These are phyloP conservation scores for Geotrichum reessii DNA, from an alignment of 1,139 yeast species.

Conservation along the genomic window DNA sequence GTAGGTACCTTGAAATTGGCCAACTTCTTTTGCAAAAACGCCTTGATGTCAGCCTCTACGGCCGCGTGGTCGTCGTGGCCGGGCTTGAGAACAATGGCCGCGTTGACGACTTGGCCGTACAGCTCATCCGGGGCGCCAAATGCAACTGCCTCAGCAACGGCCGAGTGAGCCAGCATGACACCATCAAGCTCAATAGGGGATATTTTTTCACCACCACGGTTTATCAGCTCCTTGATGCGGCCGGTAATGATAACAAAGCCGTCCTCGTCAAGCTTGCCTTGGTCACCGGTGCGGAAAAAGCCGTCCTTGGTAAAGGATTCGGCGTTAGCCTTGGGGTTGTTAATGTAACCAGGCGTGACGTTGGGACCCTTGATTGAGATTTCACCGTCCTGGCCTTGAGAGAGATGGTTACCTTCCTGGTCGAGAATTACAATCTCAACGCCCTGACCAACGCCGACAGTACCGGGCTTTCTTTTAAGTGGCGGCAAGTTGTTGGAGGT, in stretches of 20 bases:
- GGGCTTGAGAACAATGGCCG: slow-evolving; percentile 52
- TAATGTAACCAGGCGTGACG: slow-evolving; percentile 64
- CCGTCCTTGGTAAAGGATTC: slow-evolving; percentile 54
- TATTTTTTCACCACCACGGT: slow-evolving; percentile 66
- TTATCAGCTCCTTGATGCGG: slow-evolving; percentile 60
- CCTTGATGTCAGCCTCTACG: slow-evolving; percentile 43
- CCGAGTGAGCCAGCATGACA: slow-evolving; percentile 49
- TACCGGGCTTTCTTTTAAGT: slow-evolving; percentile 57
- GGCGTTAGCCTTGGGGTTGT: slow-evolving; percentile 59
- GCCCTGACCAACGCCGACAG: slow-evolving; percentile 68
- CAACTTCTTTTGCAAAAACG: slow-evolving; percentile 42
- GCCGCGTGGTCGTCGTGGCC: slow-evolving; percentile 29
- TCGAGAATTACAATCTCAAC: slow-evolving; percentile 55
- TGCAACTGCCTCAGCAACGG: slow-evolving; percentile 59
- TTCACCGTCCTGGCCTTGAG: slow-evolving; percentile 55
- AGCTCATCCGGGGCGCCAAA: slow-evolving; percentile 58
- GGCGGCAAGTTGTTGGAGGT: slow-evolving; percentile 63
- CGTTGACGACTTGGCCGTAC: slow-evolving; percentile 63
- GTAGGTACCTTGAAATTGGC: slow-evolving; percentile 55
- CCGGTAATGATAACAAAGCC: slow-evolving; percentile 58
- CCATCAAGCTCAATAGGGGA: slow-evolving; percentile 62
- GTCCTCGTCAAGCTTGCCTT: slow-evolving; percentile 55
- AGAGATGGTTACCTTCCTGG: slow-evolving; percentile 42
- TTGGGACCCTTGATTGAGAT: slow-evolving; percentile 59
- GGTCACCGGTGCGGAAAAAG: slow-evolving; percentile 69